Evolutionary conservation across 2,329 filamentous ascomycete genomes (phyloP).

Genomic region (Talaromyces marneffei): DNA sequence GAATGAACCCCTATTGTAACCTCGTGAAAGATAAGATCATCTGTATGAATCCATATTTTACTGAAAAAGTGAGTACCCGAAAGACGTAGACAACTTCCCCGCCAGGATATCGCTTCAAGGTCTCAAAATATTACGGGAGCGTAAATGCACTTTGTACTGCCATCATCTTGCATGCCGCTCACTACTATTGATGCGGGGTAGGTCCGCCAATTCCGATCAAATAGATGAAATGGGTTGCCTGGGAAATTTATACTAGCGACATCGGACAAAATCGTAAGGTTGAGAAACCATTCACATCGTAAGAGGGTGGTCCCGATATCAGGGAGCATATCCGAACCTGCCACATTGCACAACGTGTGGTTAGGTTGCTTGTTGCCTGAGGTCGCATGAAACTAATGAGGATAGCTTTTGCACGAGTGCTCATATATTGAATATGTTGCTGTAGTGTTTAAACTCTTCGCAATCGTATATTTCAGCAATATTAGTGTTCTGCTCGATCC

Average conservation of each 20-base stretch:
- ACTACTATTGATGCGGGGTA: too few species aligned
- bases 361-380: background rate
- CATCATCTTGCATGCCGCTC: too few species aligned
- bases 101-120: background rate
- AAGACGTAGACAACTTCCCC: background rate
- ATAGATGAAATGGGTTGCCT: too few species aligned
- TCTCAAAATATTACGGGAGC: background rate
- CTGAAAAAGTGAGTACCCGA: background rate
- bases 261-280: background rate
- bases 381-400: background rate
- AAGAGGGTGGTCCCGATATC: background rate
- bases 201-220: too few species aligned
- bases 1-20: background rate
- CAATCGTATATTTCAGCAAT: background rate
- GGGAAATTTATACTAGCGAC: too few species aligned
- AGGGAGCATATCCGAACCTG: background rate
- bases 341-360: background rate
- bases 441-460: background rate
- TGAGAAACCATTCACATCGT: background rate
- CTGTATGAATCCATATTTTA: too few species aligned
- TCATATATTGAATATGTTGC: background rate
- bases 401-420: slow-evolving; percentile 18
- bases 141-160: too few species aligned
- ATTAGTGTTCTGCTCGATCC: background rate
- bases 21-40: too few species aligned